These are phyloP conservation scores for Neonectria punicea DNA, from an alignment of 2,329 filamentous ascomycete species.

Conservation along the genomic window DNA sequence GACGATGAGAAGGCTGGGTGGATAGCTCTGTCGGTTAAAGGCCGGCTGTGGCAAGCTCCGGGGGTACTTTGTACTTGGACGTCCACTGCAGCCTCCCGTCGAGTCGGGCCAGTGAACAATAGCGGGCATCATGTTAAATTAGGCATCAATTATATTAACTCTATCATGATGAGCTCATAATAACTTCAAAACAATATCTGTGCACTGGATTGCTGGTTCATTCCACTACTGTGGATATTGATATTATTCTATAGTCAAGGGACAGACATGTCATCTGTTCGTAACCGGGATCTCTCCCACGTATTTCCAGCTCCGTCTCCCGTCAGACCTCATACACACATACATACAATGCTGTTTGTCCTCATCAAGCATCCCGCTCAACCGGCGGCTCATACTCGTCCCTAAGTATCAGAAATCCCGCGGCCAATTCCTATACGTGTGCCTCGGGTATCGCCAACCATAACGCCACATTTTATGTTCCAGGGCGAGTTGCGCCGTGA, in stretches of 20 bases:
- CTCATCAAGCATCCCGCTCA: slow-evolving; percentile 29
- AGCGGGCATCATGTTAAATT: neutral
- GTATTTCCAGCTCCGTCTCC: slow-evolving; percentile 4
- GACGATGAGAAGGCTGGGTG: slow-evolving; percentile 36
- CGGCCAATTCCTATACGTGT: slow-evolving; percentile 21
- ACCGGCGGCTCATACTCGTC: slow-evolving; percentile 7
- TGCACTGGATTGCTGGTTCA: neutral
- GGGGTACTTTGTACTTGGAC: neutral
- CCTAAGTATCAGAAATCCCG: slow-evolving; percentile 4
- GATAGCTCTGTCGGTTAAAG: slow-evolving; percentile 42
- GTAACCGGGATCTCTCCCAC: slow-evolving; percentile 15
- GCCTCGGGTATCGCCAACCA: slow-evolving; percentile 15
- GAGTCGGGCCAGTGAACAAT: slow-evolving; percentile 4
- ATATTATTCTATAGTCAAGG: slow-evolving; percentile 30
- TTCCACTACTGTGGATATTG: neutral
- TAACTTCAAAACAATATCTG: neutral
- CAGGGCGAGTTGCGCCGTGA: slow-evolving; percentile 2
- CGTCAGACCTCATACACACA: slow-evolving; percentile 20
- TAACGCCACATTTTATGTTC: slow-evolving; percentile 36
- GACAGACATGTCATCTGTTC: slow-evolving; percentile 15
- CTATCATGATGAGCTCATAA: neutral
- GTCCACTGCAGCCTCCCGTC: neutral
- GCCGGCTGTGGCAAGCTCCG: slow-evolving; percentile 34
- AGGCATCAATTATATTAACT: too few species aligned
- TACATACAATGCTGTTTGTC: slow-evolving; percentile 20